These are phyloP conservation scores for Angomonas ambiguus DNA, from an alignment of 208 protist genomes.

Conservation along the genomic window DNA sequence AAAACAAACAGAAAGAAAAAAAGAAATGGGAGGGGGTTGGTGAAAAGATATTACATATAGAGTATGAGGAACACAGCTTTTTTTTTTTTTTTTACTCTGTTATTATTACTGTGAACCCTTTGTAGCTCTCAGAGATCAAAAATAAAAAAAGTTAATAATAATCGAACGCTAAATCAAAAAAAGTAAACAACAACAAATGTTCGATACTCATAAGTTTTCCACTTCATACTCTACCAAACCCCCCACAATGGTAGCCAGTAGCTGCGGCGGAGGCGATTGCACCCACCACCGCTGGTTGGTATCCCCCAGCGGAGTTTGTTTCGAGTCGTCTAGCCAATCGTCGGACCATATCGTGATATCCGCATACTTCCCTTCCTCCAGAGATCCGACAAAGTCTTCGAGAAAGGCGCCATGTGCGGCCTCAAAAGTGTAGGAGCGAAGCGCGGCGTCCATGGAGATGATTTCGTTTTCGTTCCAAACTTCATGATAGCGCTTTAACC, in stretches of 20 bases:
- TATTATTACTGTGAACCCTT: not conserved
- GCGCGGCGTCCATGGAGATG: slow-evolving; percentile 46
- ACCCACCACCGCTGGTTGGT: slow-evolving; percentile 34
- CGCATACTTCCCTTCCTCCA: slow-evolving; percentile 57
- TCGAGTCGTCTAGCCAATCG: slow-evolving; percentile 32
- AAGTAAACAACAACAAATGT: not conserved
- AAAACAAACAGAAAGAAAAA: too few species aligned
- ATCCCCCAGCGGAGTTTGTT: slow-evolving; percentile 18
- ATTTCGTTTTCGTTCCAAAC: slow-evolving; percentile 44
- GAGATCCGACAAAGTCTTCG: slow-evolving; percentile 41
- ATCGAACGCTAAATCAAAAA: not conserved
- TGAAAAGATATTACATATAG: too few species aligned
- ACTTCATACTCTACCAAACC: slow-evolving; percentile 47
- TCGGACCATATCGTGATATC: slow-evolving; percentile 58
- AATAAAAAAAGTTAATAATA: not conserved
- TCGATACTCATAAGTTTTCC: not conserved
- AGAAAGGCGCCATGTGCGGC: slow-evolving; percentile 52
- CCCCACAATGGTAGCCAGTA: slow-evolving; percentile 44
- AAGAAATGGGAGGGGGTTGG: too few species aligned
- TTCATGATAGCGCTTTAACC: slow-evolving; percentile 30
- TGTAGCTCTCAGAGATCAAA: not conserved
- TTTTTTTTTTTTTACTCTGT: not conserved
- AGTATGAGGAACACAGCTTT: too few species aligned
- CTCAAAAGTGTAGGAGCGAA: slow-evolving; percentile 55
- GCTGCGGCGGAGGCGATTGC: slow-evolving; percentile 25